These are phyloP conservation scores for Asclepias syriaca DNA, from an alignment of 257 asterid species.

Conservation along the genomic window DNA sequence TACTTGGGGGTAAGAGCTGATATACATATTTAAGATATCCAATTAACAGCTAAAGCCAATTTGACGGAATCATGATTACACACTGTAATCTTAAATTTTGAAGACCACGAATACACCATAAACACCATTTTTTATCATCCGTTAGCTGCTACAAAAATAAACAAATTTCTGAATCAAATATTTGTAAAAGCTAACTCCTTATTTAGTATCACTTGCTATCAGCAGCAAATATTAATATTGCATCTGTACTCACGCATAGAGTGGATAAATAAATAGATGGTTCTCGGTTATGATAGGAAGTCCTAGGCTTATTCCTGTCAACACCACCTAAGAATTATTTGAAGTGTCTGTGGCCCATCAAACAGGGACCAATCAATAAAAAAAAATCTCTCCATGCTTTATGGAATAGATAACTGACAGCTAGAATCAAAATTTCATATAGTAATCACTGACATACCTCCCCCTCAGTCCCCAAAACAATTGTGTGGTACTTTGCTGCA, in stretches of 20 bases:
- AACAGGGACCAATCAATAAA: neutral
- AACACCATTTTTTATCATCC: neutral
- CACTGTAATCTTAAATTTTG: neutral
- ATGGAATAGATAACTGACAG: neutral
- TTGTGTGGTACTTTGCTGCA: constrained; percentile 89
- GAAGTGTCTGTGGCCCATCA: neutral
- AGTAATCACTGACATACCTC: constrained; percentile 47
- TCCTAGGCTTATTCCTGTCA: neutral
- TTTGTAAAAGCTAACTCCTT: neutral
- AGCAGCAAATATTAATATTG: neutral
- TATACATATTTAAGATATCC: neutral
- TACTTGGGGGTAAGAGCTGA: neutral
- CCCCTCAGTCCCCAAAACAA: constrained; percentile 91
- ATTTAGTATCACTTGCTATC: neutral
- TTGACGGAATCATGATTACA: neutral
- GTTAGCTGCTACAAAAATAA: neutral
- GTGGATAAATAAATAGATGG: neutral
- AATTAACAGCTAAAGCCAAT: neutral
- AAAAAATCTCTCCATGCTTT: neutral
- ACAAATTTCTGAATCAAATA: neutral
- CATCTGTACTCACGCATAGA: neutral
- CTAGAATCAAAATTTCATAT: neutral
- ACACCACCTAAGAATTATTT: neutral
- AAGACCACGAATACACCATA: neutral
- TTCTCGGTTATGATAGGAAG: neutral